Conservation (phyloP, 352 stramenopile genomes). For the Pythium angustatum region DNA sequence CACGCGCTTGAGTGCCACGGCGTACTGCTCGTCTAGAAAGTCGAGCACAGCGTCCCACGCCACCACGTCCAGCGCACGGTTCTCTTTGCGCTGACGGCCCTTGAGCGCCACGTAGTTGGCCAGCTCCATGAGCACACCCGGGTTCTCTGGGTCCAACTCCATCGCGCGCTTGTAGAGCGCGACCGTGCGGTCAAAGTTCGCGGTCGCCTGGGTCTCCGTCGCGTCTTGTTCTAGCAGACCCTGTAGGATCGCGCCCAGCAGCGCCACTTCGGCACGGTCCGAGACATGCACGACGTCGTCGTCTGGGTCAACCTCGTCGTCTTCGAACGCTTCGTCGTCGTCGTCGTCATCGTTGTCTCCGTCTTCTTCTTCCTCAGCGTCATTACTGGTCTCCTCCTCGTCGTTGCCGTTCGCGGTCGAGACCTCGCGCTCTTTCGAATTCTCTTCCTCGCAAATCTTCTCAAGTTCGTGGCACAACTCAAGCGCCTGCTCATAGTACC, state of each 20-base stretch:
- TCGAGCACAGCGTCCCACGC: constrained; percentile 46
- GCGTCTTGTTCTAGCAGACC: constrained; percentile 41
- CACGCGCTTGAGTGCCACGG: constrained; percentile 34
- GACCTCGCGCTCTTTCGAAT: constrained; percentile 2
- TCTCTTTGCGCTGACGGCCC: constrained; percentile 26
- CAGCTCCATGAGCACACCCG: constrained; percentile 72
- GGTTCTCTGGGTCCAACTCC: constrained; percentile 51
- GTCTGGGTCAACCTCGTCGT: constrained; percentile 29
- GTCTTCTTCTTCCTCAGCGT: constrained; percentile 20
- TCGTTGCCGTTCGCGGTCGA: not conserved
- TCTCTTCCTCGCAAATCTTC: constrained; percentile 32
- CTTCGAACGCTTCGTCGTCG: constrained; percentile 22
- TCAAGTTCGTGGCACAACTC: constrained; percentile 34
- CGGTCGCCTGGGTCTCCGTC: constrained; percentile 21
- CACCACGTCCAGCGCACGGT: constrained; percentile 20
- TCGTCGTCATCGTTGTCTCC: constrained; percentile 24
- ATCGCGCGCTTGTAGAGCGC: constrained; percentile 59
- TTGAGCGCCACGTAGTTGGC: constrained; percentile 63
- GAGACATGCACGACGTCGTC: constrained; percentile 30
- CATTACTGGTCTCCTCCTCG: constrained; percentile 12
- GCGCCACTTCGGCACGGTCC: constrained; percentile 42
- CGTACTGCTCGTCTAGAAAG: constrained; percentile 48
- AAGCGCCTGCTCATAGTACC: constrained; percentile 36
- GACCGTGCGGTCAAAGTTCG: constrained; percentile 49
- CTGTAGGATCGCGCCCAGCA: constrained; percentile 67